Conservation (phyloP, 2,329 filamentous ascomycete genomes). For the Xylaria sp. region DNA sequence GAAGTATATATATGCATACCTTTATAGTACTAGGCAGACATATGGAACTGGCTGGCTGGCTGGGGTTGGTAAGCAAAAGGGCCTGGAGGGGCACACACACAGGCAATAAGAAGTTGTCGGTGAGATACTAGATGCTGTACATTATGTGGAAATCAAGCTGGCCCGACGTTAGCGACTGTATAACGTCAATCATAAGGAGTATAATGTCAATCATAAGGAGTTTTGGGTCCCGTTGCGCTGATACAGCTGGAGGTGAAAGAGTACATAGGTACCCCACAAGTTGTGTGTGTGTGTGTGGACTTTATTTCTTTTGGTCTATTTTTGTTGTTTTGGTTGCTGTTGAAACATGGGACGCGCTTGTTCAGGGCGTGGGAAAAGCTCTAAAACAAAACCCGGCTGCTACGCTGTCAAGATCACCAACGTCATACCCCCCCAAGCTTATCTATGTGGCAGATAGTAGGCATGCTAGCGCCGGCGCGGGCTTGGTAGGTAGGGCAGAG, state of each 20-base stretch:
- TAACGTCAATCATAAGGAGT: background rate
- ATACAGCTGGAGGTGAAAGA: no score
- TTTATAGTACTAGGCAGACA: no score
- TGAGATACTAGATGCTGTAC: background rate
- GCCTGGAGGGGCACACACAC: background rate
- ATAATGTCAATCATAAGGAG: no score
- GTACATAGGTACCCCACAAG: no score
- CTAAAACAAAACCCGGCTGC: background rate
- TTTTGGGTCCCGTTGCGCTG: no score
- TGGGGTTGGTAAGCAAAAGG: background rate
- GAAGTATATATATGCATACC: no score
- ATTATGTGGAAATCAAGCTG: background rate
- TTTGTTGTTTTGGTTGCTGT: background rate
- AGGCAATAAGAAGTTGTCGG: background rate
- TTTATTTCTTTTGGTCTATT: background rate
- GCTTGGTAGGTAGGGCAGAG: background rate
- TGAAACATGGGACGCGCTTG: background rate
- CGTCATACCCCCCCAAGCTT: background rate
- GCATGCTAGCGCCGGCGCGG: background rate
- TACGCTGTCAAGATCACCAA: background rate
- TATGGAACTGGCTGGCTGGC: no score
- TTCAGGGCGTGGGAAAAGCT: background rate
- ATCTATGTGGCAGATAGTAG: no score
- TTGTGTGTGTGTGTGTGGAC: no score
- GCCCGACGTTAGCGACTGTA: background rate